Percentiles rank a stretch among this genome's conserved stretches.
Conservation (phyloP, 768 basidiomycete genomes). For the Leccinum variicolor region DNA sequence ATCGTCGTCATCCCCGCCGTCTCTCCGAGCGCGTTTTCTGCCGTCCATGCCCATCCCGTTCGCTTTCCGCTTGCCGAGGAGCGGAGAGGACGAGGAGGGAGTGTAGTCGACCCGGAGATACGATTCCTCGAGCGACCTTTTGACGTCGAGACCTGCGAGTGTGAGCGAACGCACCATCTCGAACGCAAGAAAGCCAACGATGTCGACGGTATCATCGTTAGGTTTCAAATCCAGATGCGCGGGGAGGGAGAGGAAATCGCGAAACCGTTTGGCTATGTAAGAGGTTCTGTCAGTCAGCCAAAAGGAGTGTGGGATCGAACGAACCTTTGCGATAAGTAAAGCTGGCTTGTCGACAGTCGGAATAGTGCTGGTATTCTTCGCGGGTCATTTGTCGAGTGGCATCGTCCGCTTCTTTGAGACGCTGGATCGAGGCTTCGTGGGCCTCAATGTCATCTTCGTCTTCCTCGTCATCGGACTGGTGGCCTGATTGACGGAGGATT, state of each 20-base stretch:
- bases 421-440: slow-evolving; percentile 88
- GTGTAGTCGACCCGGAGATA: slow-evolving; percentile 63
- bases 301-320: not conserved
- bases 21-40: slow-evolving; percentile 49
- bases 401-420: slow-evolving; percentile 89
- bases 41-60: slow-evolving; percentile 28
- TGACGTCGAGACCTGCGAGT: slow-evolving; percentile 58
- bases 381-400: slow-evolving; percentile 78
- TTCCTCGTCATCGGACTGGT: slow-evolving; percentile 91
- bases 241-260: slow-evolving; percentile 90
- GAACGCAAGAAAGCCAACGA: slow-evolving; percentile 95
- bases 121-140: slow-evolving; percentile 73
- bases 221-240: slow-evolving; percentile 83
- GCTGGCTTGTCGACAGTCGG: slow-evolving; percentile 93
- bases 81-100: slow-evolving; percentile 42
- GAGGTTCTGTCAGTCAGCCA: not conserved
- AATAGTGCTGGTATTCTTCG: slow-evolving; percentile 96
- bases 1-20: slow-evolving; percentile 45
- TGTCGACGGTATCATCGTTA: slow-evolving; percentile 93
- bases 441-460: slow-evolving; percentile 97
- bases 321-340: slow-evolving; percentile 72
- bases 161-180: slow-evolving; percentile 96
- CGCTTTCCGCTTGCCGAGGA: slow-evolving; percentile 69
- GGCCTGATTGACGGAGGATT: slow-evolving; percentile 67
- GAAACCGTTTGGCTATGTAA: slow-evolving; percentile 80